Percentiles rank a stretch among this genome's conserved stretches.
phyloP scores from a whole-genome alignment of 305 asterid species.

The Rubia tinctorum region DNA sequence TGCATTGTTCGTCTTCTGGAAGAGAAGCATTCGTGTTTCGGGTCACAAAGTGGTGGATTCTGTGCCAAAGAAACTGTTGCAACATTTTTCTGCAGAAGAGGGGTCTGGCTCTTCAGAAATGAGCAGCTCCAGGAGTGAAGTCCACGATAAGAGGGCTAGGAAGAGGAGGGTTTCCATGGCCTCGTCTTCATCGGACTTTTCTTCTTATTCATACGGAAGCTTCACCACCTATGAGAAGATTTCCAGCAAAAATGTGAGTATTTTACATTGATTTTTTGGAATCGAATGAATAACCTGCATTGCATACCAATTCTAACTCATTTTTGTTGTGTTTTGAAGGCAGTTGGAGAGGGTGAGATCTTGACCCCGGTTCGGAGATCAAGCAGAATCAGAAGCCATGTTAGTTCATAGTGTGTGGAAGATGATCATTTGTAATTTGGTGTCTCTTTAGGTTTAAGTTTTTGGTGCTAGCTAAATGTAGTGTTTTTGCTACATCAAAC shows the following conservation, averaged over 20 bases:
- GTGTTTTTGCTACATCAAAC: not conserved
- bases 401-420: constrained; percentile 26
- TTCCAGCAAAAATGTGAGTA: constrained; percentile 62
- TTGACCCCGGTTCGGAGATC: constrained; percentile 92
- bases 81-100: constrained; percentile 21
- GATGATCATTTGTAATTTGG: constrained; percentile 3
- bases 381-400: constrained; percentile 59
- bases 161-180: constrained; percentile 31
- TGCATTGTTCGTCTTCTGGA: constrained; percentile 16
- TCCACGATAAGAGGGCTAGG: constrained; percentile 40
- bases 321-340: constrained; percentile 35
- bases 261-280: not conserved
- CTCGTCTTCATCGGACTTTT: constrained; percentile 51
- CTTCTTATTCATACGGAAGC: constrained; percentile 76
- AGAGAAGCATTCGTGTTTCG: constrained; percentile 20
- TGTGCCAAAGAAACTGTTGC: constrained; percentile 30
- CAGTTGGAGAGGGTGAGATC: constrained; percentile 58
- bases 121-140: constrained; percentile 67
- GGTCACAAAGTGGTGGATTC: not conserved
- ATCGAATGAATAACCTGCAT: not conserved
- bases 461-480: not conserved
- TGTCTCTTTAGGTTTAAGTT: not conserved
- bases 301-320: not conserved
- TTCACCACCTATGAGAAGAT: constrained; percentile 87
- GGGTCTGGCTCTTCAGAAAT: constrained; percentile 61